Percentiles rank a stretch among this genome's conserved stretches.
Conservation (phyloP, 108 stramenopile species). For the Pseudonitzschia pungens region DNA sequence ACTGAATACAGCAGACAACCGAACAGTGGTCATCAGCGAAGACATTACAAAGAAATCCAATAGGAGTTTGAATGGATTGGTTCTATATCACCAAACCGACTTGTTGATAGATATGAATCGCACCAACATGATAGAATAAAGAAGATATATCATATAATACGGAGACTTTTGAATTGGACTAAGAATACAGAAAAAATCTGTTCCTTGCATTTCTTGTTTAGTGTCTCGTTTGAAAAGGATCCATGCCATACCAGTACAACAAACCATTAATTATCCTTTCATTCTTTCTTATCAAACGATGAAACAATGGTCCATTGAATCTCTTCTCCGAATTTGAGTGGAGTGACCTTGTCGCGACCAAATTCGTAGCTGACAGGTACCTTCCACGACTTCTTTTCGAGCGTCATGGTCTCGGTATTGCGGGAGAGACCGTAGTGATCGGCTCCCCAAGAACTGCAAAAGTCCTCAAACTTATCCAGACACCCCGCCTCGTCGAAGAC, state of each 20-base stretch:
- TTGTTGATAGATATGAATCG: too few relatives aligned
- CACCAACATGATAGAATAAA: too few relatives aligned
- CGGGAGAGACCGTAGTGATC: constrained; percentile 93
- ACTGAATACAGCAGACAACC: too few relatives aligned
- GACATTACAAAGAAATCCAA: too few relatives aligned
- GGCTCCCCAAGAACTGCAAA: constrained; percentile 85
- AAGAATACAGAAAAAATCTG: too few relatives aligned
- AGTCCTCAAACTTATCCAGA: constrained; percentile 89
- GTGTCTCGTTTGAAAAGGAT: background rate
- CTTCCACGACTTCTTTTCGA: constrained; percentile 80
- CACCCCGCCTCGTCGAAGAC: constrained; percentile 89
- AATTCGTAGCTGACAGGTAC: constrained; percentile 84
- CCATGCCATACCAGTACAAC: background rate
- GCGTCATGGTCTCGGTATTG: constrained; percentile 55
- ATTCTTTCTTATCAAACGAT: constrained; percentile 1
- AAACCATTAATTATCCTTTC: background rate
- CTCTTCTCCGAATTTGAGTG: constrained; percentile 85
- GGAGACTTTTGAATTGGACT: too few relatives aligned
- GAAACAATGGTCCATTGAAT: constrained; percentile 76
- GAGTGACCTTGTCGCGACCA: constrained; percentile 76
- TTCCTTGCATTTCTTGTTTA: too few relatives aligned
- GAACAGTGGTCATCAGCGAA: too few relatives aligned
- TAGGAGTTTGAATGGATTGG: too few relatives aligned
- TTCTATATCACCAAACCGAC: too few relatives aligned
- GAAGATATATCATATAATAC: too few relatives aligned